These are phyloP conservation scores for Russula lepida DNA, from an alignment of 768 basidiomycete species.

Conservation along the genomic window DNA sequence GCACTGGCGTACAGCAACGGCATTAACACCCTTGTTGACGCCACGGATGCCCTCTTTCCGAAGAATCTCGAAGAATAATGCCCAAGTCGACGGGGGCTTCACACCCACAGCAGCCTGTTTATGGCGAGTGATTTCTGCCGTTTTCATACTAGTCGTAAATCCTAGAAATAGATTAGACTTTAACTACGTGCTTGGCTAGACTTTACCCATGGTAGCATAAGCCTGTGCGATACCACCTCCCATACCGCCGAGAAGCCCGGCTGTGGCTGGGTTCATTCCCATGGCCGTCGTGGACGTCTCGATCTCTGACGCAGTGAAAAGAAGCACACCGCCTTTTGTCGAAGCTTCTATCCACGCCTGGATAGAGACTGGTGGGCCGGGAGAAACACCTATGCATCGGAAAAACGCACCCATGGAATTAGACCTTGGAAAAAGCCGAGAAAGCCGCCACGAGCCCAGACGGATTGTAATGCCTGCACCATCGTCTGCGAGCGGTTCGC, in stretches of 20 bases:
- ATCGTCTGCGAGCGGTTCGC: conserved; percentile 91
- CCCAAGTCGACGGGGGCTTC: conserved; percentile 87
- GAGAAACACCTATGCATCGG: neutral
- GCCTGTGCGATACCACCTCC: conserved; percentile 96
- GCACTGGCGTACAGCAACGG: conserved; percentile 84
- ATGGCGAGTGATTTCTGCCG: conserved; percentile 92
- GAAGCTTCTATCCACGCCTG: conserved; percentile 99
- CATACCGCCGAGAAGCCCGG: conserved; percentile 94
- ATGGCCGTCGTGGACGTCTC: conserved; percentile 56
- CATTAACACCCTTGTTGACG: conserved; percentile 99
- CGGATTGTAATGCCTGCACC: conserved; percentile 72
- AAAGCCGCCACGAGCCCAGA: conserved; percentile 88
- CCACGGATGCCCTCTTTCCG: conserved; percentile 87
- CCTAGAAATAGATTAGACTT: conserved; percentile 39
- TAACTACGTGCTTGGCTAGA: conserved; percentile 16
- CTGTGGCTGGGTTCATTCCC: conserved; percentile 71
- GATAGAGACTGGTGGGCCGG: neutral
- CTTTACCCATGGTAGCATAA: conserved; percentile 98
- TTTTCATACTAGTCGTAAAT: conserved; percentile 99
- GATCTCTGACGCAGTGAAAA: conserved; percentile 95
- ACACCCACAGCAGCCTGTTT: conserved; percentile 82
- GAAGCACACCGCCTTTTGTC: conserved; percentile 92
- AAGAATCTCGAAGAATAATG: conserved; percentile 92
- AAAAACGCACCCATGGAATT: conserved; percentile 83
- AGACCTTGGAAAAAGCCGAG: conserved; percentile 94